These are phyloP conservation scores for Haplographium delicatum DNA, from an alignment of 495 filamentous ascomycete genomes.

Conservation along the genomic window DNA sequence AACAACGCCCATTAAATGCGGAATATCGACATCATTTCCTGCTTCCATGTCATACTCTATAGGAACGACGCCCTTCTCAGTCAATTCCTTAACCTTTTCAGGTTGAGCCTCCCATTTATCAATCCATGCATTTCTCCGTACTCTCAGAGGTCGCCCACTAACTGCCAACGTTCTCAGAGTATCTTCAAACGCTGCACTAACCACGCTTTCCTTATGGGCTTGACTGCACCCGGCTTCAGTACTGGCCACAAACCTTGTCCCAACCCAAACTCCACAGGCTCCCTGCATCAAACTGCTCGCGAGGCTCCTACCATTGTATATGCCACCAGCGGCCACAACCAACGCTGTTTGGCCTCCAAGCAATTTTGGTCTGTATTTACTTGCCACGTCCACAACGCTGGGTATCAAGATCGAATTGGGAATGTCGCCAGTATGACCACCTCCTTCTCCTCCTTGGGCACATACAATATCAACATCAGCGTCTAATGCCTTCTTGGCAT, in stretches of 20 bases:
- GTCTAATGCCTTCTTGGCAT: constrained; percentile 77
- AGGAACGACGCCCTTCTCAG: constrained; percentile 67
- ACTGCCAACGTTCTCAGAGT: constrained; percentile 75
- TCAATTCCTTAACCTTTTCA: constrained; percentile 67
- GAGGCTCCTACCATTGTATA: constrained; percentile 65
- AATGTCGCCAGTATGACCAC: constrained; percentile 76
- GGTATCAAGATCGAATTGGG: constrained; percentile 68
- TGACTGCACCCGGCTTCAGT: constrained; percentile 71
- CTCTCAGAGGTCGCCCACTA: constrained; percentile 70
- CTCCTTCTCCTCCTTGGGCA: constrained; percentile 75
- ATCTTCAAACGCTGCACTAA: constrained; percentile 65
- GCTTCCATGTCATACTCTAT: constrained; percentile 73
- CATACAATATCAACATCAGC: constrained; percentile 81
- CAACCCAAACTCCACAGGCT: constrained; percentile 74
- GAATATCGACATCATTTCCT: constrained; percentile 71
- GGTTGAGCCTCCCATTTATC: constrained; percentile 68
- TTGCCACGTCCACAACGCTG: constrained; percentile 68
- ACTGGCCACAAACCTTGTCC: constrained; percentile 78
- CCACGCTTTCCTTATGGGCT: constrained; percentile 77
- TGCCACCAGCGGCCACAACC: constrained; percentile 72
- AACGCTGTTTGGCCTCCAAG: constrained; percentile 48
- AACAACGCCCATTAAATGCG: constrained; percentile 93
- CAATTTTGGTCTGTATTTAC: constrained; percentile 49
- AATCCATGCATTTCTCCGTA: constrained; percentile 78
- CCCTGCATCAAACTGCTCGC: constrained; percentile 70